Evolutionary conservation across 805 yeast genomes (phyloP).

Genomic region (Pichia eremophila): DNA sequence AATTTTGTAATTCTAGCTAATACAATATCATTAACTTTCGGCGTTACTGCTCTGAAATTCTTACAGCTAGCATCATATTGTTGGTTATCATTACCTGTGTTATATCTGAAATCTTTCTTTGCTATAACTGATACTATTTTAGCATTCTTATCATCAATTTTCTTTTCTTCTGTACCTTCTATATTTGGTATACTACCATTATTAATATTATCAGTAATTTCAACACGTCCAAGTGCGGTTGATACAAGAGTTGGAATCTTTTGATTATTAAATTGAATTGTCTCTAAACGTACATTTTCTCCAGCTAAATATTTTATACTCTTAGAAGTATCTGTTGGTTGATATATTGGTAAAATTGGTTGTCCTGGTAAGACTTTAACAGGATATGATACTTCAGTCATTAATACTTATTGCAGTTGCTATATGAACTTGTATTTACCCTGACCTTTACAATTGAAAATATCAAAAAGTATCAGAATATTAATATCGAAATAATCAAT

Average conservation of each 20-base stretch:
- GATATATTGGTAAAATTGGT: constrained; percentile 48
- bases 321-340: constrained; percentile 20
- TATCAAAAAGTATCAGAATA: too few species aligned
- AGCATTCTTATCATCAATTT: background rate
- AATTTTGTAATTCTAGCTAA: constrained; percentile 65
- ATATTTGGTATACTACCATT: background rate
- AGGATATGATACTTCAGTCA: constrained; percentile 27
- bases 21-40: constrained; percentile 78
- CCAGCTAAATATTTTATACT: constrained; percentile 46
- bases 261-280: constrained; percentile 32
- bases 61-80: constrained; percentile 1
- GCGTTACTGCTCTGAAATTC: constrained; percentile 37
- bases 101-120: constrained; percentile 16
- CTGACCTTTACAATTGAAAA: too few species aligned
- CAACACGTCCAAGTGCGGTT: constrained; percentile 55
- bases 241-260: constrained; percentile 37
- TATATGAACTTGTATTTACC: too few species aligned
- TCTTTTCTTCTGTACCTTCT: constrained; percentile 6
- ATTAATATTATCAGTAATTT: constrained; percentile 2
- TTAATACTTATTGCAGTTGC: background rate
- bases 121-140: constrained; percentile 14
- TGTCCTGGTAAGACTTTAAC: constrained; percentile 72
- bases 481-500: too few species aligned
- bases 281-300: constrained; percentile 48
- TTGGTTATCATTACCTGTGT: background rate